Evolutionary conservation across 2,329 filamentous ascomycete genomes (phyloP), one percentile per base, ranked within the genome.

Genomic region (Cercospora sp.): DNA sequence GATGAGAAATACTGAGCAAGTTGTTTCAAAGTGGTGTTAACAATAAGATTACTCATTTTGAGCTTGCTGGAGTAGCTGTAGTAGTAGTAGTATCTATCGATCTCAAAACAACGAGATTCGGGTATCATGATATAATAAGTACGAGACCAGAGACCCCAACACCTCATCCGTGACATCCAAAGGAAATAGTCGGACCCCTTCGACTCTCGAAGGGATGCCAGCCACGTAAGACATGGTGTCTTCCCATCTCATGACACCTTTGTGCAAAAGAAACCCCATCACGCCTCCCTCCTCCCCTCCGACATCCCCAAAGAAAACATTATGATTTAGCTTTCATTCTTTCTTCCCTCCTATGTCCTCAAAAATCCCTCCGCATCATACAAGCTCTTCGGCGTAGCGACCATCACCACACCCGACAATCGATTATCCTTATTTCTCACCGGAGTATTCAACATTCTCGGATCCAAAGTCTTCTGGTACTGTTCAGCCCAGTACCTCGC

Each of bases 311-410:
- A 48, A 48, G 20, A 48, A 23, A 48, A 48, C 20, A 48, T 18
- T 48, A 48, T 4, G 5, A 10, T 36, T 36, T 36, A 13, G 23
- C 2, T 26, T 4, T 26, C 23, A 26, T 26, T 26, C 23, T 26
- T 26, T 26, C 23, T 26, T 13, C 31, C 3, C 12, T 3, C 9
- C 10, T 65, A 71, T 26, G 70, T 70, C 67, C 62, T 75, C 72
- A 80, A 72, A 71, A 80, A 80, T 12, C 79, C 79, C 63, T 77
- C 73, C n/a, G 69, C 72, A 73, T 84, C 83, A 72, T 84, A 85
- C 70, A 84, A 72, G 74, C 82, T 84, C 63, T 74, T 80, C 39
- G 81, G 81, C 59, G 81, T 83, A n/a, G 76, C 75, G 58, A 66
- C 60, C 28, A 67, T 51, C 18, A 42, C 57, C 20, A 31, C 60